Evolutionary conservation across 1,284 basidiomycete genomes (phyloP).

Genomic region (Ceratobasidium sp.): DNA sequence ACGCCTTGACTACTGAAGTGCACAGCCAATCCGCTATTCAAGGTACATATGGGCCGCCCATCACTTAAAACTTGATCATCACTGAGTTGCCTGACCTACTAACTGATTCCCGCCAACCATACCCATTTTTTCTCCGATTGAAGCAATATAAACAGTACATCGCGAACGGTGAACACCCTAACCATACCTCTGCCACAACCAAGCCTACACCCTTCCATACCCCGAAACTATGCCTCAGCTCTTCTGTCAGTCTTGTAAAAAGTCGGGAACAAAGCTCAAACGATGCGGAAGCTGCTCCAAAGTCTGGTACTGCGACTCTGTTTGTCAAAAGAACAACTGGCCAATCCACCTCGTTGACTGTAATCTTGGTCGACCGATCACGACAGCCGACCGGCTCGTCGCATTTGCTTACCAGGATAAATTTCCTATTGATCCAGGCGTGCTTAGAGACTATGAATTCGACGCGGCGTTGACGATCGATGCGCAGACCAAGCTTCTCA

Average conservation of each 20-base stretch:
- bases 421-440: slow-evolving; percentile 48
- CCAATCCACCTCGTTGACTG: slow-evolving; percentile 18
- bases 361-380: slow-evolving; percentile 2
- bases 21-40: too few relatives aligned
- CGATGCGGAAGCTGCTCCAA: slow-evolving; percentile 3
- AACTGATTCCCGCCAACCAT: too few relatives aligned
- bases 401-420: slow-evolving; percentile 41
- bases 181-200: too few relatives aligned
- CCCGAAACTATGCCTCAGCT: background rate
- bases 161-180: too few relatives aligned
- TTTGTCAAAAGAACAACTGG: slow-evolving; percentile 14
- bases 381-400: slow-evolving; percentile 21
- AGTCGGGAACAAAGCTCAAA: background rate
- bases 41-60: too few relatives aligned
- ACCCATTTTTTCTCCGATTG: too few relatives aligned
- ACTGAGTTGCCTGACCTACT: too few relatives aligned
- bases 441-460: too few relatives aligned
- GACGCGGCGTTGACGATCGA: slow-evolving; percentile 34
- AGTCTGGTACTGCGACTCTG: slow-evolving; percentile 8
- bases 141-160: too few relatives aligned
- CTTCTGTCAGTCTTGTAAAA: background rate
- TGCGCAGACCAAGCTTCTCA: slow-evolving; percentile 46
- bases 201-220: too few relatives aligned
- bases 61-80: too few relatives aligned
- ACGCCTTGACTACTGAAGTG: too few relatives aligned